Base-by-base conservation (phyloP, 129 eudicot genomes). In the Chrysanthemum makinoi region DNA sequence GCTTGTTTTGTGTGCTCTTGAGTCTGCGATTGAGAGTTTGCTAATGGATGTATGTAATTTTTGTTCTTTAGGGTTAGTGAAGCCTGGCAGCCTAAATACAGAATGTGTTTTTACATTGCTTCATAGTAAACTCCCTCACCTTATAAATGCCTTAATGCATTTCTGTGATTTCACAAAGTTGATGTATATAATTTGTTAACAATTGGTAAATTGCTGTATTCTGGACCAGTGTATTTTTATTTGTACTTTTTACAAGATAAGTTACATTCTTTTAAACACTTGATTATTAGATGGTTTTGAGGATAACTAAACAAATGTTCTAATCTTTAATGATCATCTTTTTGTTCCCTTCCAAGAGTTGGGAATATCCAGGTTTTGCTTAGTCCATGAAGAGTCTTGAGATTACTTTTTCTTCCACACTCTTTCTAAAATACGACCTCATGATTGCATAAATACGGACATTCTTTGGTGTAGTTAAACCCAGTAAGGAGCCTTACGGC, bases 161-260 rank as follows among this genome's bases (percentile, higher is more conserved):
- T 35, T 35, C 7, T 35, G 44, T 35, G 44, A 35, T 35, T 35
- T 35, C 9, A 1, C 68, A 22, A 86, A 80, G 96, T 89, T 73
- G 72, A 75, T 54, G 76, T 83, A 30, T 83, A 89, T 79, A 54
- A 83, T 66, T 75, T 89, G 73, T 82, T 84, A 44, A 89, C 84
- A 58, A 73, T 89, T 10, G 14, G 14, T 51, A 11, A 51, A 11
- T 11, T 51, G 56, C 56, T 33, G 43, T 9, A 3, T 51, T 63
- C 49, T 30, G 51, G 13, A 35, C 13, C 68, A 18, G 33, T 63
- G 48, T 33, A 28, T 7, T 63, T n/a, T 30, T 12, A 43, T 15
- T 30, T n/a, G 10, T 63, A 51, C 39, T 63, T 33, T 6, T n/a
- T 14, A 63, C 18, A 43, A 63, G 67, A n/a, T n/a, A n/a, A n/a